Evolutionary conservation across 1,284 basidiomycete species (phyloP).

Genomic region (Hymenochaete sp.): DNA sequence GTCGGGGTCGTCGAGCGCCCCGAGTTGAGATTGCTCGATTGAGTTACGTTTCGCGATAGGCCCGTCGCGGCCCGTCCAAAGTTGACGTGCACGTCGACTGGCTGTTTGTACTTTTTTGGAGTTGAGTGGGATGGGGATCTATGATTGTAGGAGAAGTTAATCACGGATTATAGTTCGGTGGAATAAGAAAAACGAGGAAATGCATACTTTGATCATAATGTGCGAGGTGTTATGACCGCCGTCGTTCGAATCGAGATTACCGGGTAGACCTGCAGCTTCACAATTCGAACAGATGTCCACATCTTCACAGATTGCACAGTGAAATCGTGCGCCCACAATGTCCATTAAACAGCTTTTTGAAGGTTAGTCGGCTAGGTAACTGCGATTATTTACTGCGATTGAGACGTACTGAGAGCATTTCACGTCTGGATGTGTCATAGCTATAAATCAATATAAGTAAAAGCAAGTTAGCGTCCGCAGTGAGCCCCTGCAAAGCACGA

Average conservation of each 20-base stretch:
- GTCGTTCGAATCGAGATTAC: slow-evolving; percentile 66
- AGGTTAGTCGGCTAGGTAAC: not conserved
- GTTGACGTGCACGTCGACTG: slow-evolving; percentile 60
- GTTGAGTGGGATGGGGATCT: slow-evolving; percentile 81
- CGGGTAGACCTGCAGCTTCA: slow-evolving; percentile 75
- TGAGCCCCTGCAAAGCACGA: no score
- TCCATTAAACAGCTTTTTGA: slow-evolving; percentile 71
- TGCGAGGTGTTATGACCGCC: slow-evolving; percentile 75
- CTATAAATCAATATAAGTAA: slow-evolving; percentile 30
- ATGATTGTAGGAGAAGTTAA: no score
- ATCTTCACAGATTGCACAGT: slow-evolving; percentile 78
- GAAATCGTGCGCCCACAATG: slow-evolving; percentile 84
- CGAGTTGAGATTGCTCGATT: slow-evolving; percentile 36
- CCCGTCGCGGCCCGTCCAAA: slow-evolving; percentile 73
- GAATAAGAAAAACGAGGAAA: not conserved
- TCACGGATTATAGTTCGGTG: slow-evolving; percentile 2
- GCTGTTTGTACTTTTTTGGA: slow-evolving; percentile 65
- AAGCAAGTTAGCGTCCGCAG: not conserved
- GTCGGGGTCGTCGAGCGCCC: slow-evolving; percentile 43
- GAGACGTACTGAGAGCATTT: slow-evolving; percentile 68
- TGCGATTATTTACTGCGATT: not conserved
- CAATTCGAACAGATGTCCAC: slow-evolving; percentile 86
- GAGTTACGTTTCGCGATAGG: slow-evolving; percentile 37
- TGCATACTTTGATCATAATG: slow-evolving; percentile 80
- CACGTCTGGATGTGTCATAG: slow-evolving; percentile 62